phyloP scores from a whole-genome alignment of 2,329 filamentous ascomycete species.

The Aspergillus sp. region DNA sequence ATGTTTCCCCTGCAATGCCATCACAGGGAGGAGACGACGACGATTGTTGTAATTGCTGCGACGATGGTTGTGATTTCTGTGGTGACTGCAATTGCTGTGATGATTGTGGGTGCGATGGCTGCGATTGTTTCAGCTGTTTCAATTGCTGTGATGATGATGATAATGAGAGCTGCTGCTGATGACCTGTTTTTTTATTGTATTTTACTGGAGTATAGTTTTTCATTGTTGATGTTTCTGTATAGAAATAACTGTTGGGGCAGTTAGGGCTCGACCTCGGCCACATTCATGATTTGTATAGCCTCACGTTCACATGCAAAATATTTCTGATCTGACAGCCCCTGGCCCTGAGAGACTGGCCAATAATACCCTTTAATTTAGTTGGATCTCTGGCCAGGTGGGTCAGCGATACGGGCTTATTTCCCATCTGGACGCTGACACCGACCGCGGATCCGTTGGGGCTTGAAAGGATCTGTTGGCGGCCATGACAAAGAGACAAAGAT shows the following conservation, averaged over 20 bases:
- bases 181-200: background rate
- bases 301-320: background rate
- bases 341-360: background rate
- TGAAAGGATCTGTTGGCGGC: background rate
- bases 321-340: background rate
- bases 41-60: background rate
- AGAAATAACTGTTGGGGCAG: background rate
- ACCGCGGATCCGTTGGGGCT: background rate
- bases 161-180: no score
- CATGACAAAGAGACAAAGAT: background rate
- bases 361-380: background rate
- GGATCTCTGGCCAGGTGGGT: background rate
- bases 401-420: background rate
- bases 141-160: no score
- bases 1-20: no score
- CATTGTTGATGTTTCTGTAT: background rate
- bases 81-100: background rate
- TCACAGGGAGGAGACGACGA: background rate
- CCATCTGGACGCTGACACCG: background rate
- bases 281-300: background rate
- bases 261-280: background rate
- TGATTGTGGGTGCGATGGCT: background rate
- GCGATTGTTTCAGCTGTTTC: background rate
- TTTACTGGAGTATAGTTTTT: background rate
- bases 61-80: background rate